Evolutionary conservation across 495 filamentous ascomycete species (phyloP), one percentile per base, ranked within the genome.

Genomic region (Hypoxylon intermedium): DNA sequence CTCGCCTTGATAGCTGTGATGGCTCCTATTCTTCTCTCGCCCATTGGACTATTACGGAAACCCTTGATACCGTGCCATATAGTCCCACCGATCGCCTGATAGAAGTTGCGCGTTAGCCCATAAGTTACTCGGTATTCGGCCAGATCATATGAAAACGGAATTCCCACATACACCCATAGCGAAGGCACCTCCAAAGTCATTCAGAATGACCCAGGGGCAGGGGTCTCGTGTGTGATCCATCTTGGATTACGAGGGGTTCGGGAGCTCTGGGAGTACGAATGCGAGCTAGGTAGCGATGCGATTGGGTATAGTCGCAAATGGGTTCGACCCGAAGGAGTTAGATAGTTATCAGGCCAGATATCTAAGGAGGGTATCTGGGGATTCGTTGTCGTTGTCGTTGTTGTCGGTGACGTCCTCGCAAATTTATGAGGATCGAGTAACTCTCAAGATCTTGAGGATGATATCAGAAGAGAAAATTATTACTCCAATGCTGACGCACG

Each of bases 41-140:
- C 94, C 74, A 96, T 91, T 45, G 84, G 84, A 60, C 82, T 85
- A 81, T 96, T 96, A 40, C 93, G 78, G 80, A 90, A 96, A 49
- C 93, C 94, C 80, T 98, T 98, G 41, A 98, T 87, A 67, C 95
- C 95, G 77, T 98, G 94, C 94, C 94, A 98, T 73, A 98, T 86
- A 52, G 89, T 87, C 71, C 94, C 94, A 69, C 94, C 94, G 63
- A 98, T 92, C 53, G 88, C 87, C 87, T 91, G 63, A 20, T 6
- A 48, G 41, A 60, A 62, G 26, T 7, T 31, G 20, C 16, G 7
- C 2, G 33, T 61, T 40, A 50, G 57, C 44, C 20, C 7, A n/a
- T 6, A 23, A 47, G 18, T 16, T 6, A 37, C 19, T 13, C 45
- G n/a, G 41, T 20, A 44, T 6, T 21, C 28, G 3, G 30, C 15